Base-by-base conservation (phyloP, 2,329 filamentous ascomycete species). In the Botryotinia globosa region DNA sequence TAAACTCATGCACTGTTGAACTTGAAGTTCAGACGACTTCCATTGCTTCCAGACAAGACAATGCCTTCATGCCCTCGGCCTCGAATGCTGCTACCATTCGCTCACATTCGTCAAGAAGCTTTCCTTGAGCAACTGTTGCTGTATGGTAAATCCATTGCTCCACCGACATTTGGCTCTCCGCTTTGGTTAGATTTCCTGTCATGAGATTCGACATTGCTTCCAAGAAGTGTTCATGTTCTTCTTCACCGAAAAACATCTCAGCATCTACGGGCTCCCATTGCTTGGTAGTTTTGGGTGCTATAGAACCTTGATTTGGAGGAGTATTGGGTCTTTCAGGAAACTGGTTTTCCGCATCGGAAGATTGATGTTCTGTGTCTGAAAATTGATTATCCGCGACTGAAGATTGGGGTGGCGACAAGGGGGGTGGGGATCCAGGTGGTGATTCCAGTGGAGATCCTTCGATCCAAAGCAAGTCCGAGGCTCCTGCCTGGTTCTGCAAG, bases 121-220 rank as follows among this genome's bases (percentile, higher is more conserved):
- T 91, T 82, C 90, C 89, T 84, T 98, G 94, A 0, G 93, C 94
- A 80, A 91, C 86, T 74, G 87, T 87, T 0, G 96, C 96, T 77
- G 96, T 94, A 82, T 91, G 88, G 73, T 90, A 85, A 56, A 99
- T 92, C 94, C 95, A 99, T 81, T 98, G 90, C 81, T 97, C 94
- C 0, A 98, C 93, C 8, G 90, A 95, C 94, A 99, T 97, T 54
- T 87, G 85, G 84, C 92, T 94, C 84, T 98, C 96, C 0, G 90
- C 88, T 70, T 87, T 92, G 3, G 88, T 91, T 70, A 99, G 83
- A 22, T 87, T 87, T 0, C 85, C 85, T 20, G 88, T 89, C 75
- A 82, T 83, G 0, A 82, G 81, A 72, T 88, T 89, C 76, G 90
- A 86, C 32, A 77, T 61, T 29, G 76, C 76, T 82, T 80, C 67